Percentiles rank a stretch among this genome's conserved stretches.
Evolutionary conservation across 1,139 yeast genomes (phyloP).

Genomic region (Sugiyamaella paludigena): DNA sequence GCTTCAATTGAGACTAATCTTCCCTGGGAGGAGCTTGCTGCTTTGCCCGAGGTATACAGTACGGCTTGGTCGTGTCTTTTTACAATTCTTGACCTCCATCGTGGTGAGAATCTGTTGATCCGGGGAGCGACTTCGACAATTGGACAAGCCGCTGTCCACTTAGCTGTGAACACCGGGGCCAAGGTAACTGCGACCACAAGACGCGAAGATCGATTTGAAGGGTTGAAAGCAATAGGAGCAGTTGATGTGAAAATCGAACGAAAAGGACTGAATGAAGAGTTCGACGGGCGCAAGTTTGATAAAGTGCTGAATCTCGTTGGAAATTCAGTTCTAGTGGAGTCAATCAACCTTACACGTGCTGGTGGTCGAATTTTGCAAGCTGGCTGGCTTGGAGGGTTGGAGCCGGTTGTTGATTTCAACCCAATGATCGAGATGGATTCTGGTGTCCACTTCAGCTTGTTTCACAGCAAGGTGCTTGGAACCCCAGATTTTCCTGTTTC

Average conservation of each 20-base stretch:
- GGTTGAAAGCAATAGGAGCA: slow-evolving; percentile 1
- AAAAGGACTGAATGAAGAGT: not conserved
- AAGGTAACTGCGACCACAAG: slow-evolving; percentile 6
- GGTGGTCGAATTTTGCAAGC: slow-evolving; percentile 8
- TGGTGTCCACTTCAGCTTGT: slow-evolving; percentile 12
- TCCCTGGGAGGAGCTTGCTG: slow-evolving; percentile 13
- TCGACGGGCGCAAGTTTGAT: not conserved
- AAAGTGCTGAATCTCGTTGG: slow-evolving; percentile 6
- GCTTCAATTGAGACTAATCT: not conserved
- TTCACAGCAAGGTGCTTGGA: slow-evolving; percentile 10
- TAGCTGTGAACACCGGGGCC: slow-evolving; percentile 9
- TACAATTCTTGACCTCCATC: slow-evolving; percentile 1
- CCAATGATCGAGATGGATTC: slow-evolving; percentile 8
- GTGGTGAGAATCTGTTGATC: slow-evolving; percentile 5
- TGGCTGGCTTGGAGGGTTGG: slow-evolving; percentile 13
- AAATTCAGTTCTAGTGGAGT: slow-evolving; percentile 9
- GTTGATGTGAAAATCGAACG: not conserved
- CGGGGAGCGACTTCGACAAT: slow-evolving; percentile 10
- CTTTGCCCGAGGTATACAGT: slow-evolving; percentile 8
- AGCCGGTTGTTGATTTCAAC: slow-evolving; percentile 8
- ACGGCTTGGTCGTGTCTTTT: slow-evolving; percentile 12
- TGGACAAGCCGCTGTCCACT: slow-evolving; percentile 9
- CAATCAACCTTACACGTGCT: slow-evolving; percentile 1
- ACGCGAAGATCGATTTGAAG: not conserved
- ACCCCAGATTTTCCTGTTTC: slow-evolving; percentile 8